Conservation (phyloP, 371 early-diverging fungal species). For the Smittium mucronatum region DNA sequence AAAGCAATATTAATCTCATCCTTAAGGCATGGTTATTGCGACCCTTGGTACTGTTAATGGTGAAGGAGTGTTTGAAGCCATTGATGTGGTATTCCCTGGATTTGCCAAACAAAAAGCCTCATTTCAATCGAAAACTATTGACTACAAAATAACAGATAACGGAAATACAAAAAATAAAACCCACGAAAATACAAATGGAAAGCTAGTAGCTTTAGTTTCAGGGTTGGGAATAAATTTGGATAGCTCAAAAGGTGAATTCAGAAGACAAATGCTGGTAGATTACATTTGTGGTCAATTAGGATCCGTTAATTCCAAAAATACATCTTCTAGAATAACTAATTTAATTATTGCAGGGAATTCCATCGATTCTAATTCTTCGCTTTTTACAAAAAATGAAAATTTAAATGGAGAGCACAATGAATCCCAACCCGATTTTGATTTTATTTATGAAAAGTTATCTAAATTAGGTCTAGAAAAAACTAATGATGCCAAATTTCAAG, state of each 20-base stretch:
- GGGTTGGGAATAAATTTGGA: constrained; percentile 54
- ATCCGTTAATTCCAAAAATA: constrained; percentile 19
- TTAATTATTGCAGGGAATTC: constrained; percentile 24
- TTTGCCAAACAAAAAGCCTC: neutral
- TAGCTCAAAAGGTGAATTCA: constrained; percentile 32
- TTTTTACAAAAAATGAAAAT: no score
- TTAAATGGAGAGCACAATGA: constrained; percentile 21
- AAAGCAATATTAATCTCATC: constrained; percentile 9
- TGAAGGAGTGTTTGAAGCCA: constrained; percentile 28
- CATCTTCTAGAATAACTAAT: constrained; percentile 18
- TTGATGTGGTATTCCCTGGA: constrained; percentile 29
- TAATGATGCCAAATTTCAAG: neutral
- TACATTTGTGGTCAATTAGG: constrained; percentile 69
- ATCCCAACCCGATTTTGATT: neutral
- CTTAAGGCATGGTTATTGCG: constrained; percentile 66
- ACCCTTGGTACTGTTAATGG: constrained; percentile 62
- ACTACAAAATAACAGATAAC: no score
- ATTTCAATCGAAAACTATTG: no score
- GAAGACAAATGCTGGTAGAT: constrained; percentile 58
- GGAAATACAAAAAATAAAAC: neutral
- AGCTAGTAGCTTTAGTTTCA: constrained; percentile 66
- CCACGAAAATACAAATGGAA: constrained; percentile 29
- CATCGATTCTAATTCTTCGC: constrained; percentile 13
- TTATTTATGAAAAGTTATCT: neutral
- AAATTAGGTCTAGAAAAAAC: neutral